These are phyloP conservation scores for Globisporangium cylindrosporum DNA, from an alignment of 352 stramenopile species.

Conservation along the genomic window DNA sequence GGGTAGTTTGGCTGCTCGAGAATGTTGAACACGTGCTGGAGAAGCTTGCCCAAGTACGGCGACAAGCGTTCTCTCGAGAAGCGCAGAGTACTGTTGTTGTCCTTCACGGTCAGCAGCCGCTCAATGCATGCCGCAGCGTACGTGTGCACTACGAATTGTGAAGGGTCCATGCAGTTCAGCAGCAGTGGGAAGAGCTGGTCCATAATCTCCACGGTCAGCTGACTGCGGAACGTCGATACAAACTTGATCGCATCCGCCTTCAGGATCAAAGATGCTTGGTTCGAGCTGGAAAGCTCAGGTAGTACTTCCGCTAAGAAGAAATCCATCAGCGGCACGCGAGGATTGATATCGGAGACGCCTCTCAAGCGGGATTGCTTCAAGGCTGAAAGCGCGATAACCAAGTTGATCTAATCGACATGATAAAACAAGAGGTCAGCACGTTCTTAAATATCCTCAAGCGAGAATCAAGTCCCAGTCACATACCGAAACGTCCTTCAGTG, in stretches of 20 bases:
- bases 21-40: slow-evolving; percentile 95
- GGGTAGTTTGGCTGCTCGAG: slow-evolving; percentile 91
- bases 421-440: background rate
- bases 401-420: slow-evolving; percentile 62
- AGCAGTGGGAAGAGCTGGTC: slow-evolving; percentile 92
- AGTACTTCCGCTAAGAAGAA: slow-evolving; percentile 95
- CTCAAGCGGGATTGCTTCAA: slow-evolving; percentile 90
- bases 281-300: slow-evolving; percentile 87
- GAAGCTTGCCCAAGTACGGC: slow-evolving; percentile 91
- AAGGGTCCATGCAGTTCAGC: slow-evolving; percentile 79
- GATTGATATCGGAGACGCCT: slow-evolving; percentile 95
- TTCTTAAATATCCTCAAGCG: background rate
- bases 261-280: slow-evolving; percentile 90
- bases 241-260: slow-evolving; percentile 99
- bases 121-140: slow-evolving; percentile 97
- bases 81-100: slow-evolving; percentile 52
- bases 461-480: slow-evolving; percentile 20
- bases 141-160: slow-evolving; percentile 96
- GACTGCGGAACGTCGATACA: slow-evolving; percentile 97
- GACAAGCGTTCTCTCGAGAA: slow-evolving; percentile 86
- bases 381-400: slow-evolving; percentile 96
- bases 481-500: slow-evolving; percentile 95
- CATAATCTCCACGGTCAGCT: slow-evolving; percentile 93
- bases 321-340: slow-evolving; percentile 94
- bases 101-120: slow-evolving; percentile 95